Evolutionary conservation across 2,329 filamentous ascomycete genomes (phyloP).

Genomic region (Ramichloridium luteum): DNA sequence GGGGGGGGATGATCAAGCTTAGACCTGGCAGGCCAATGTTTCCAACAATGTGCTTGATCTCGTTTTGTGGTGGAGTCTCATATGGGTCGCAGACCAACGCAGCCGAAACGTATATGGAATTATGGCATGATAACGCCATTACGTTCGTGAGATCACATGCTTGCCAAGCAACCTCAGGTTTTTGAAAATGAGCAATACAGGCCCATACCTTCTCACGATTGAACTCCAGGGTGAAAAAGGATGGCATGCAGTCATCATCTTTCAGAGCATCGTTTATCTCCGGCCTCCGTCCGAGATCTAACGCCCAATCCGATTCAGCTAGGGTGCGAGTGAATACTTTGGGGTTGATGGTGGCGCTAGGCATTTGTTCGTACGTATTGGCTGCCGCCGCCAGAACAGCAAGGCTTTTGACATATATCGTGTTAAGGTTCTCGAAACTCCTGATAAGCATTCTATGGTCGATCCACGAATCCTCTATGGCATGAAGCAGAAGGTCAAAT

Average conservation of each 20-base stretch:
- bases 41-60: neutral
- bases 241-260: neutral
- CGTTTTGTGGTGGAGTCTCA: neutral
- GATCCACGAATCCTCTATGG: neutral
- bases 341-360: neutral
- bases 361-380: neutral
- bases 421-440: neutral
- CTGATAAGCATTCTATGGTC: neutral
- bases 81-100: slow-evolving; percentile 1
- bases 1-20: neutral
- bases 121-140: neutral
- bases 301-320: neutral
- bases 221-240: neutral
- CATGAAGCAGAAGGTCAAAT: neutral
- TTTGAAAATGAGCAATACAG: slow-evolving; percentile 1
- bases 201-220: neutral
- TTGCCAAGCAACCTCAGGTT: neutral
- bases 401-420: neutral
- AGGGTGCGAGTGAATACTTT: neutral
- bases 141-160: neutral
- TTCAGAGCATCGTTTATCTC: neutral
- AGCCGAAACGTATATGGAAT: neutral
- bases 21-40: neutral
- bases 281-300: neutral
- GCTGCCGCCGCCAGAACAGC: neutral